Conservation (phyloP, 495 filamentous ascomycete genomes). For the Hamigera avellanea region DNA sequence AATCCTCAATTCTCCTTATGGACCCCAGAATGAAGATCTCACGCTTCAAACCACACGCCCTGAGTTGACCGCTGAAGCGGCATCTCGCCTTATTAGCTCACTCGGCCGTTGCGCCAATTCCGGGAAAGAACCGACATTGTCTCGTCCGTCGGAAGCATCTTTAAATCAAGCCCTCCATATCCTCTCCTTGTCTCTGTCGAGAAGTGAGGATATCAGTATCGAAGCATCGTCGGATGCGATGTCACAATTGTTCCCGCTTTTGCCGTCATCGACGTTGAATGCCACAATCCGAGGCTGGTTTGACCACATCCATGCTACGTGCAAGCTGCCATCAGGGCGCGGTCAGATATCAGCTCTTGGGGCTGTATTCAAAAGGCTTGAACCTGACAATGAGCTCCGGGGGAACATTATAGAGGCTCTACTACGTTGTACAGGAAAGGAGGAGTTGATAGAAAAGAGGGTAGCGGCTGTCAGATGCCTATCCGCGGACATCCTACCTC, state of each 20-base stretch:
- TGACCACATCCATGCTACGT: conserved; percentile 22
- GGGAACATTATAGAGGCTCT: conserved; percentile 20
- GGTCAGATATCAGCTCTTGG: conserved; percentile 35
- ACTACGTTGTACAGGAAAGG: conserved; percentile 24
- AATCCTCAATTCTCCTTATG: conserved; percentile 23
- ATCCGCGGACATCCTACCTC: conserved; percentile 32
- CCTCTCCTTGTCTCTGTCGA: conserved; percentile 29
- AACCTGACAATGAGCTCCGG: conserved; percentile 9
- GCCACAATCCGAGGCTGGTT: conserved; percentile 26
- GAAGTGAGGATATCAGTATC: conserved; percentile 36
- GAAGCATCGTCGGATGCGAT: conserved; percentile 35
- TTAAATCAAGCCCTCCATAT: conserved; percentile 29
- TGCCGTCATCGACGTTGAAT: conserved; percentile 20
- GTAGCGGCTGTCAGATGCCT: conserved; percentile 51
- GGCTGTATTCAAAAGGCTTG: conserved; percentile 24
- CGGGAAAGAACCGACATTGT: neutral
- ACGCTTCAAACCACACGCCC: conserved; percentile 45
- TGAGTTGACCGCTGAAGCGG: conserved; percentile 57
- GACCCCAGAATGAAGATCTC: conserved; percentile 31
- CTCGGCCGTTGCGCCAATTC: conserved; percentile 14
- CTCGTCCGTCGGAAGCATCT: conserved; percentile 9
- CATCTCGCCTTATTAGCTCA: conserved; percentile 41
- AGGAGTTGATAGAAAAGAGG: conserved; percentile 44
- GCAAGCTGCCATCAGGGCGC: conserved; percentile 28
- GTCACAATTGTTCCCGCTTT: conserved; percentile 27